Evolutionary conservation across 352 stramenopile genomes (phyloP).

Genomic region (Pythium chondricola): DNA sequence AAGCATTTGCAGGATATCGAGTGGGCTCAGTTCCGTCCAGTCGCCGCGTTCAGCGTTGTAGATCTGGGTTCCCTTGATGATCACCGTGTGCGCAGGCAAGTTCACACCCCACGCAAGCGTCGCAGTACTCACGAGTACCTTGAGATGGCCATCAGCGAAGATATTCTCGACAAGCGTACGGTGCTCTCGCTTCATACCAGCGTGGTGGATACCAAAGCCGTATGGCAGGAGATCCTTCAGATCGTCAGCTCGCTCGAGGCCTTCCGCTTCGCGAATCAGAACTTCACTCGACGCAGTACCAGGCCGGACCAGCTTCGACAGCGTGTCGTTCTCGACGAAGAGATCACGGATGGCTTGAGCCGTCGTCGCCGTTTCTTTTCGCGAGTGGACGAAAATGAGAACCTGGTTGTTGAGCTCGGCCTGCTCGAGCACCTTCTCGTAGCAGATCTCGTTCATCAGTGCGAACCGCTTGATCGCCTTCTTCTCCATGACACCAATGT

Average conservation of each 20-base stretch:
- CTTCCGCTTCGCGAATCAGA: slow-evolving; percentile 90
- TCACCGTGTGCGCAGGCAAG: slow-evolving; percentile 98
- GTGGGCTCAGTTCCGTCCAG: slow-evolving; percentile 97
- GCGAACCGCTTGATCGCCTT: slow-evolving; percentile 98
- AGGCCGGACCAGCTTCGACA: slow-evolving; percentile 87
- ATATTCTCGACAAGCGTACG: slow-evolving; percentile 98
- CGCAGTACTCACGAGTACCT: slow-evolving; percentile 96
- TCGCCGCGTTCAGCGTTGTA: slow-evolving; percentile 98
- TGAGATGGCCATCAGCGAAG: slow-evolving; percentile 96
- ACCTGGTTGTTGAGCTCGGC: slow-evolving; percentile 95
- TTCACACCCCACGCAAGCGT: slow-evolving; percentile 99
- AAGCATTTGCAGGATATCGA: slow-evolving; percentile 99
- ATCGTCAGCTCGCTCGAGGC: slow-evolving; percentile 93
- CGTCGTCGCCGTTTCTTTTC: slow-evolving; percentile 97
- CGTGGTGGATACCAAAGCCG: slow-evolving; percentile 99
- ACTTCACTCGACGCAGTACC: slow-evolving; percentile 88
- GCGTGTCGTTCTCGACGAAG: slow-evolving; percentile 94
- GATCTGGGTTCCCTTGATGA: slow-evolving; percentile 99
- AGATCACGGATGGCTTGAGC: slow-evolving; percentile 95
- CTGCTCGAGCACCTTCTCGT: slow-evolving; percentile 97
- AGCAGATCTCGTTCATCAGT: slow-evolving; percentile 99
- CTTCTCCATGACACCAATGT: slow-evolving; percentile 99
- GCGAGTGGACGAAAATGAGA: slow-evolving; percentile 99
- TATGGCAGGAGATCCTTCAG: slow-evolving; percentile 98
- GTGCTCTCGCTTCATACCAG: slow-evolving; percentile 96